phyloP scores from a whole-genome alignment of 2,329 filamentous ascomycete species.

The Neonectria neomacrospora region DNA sequence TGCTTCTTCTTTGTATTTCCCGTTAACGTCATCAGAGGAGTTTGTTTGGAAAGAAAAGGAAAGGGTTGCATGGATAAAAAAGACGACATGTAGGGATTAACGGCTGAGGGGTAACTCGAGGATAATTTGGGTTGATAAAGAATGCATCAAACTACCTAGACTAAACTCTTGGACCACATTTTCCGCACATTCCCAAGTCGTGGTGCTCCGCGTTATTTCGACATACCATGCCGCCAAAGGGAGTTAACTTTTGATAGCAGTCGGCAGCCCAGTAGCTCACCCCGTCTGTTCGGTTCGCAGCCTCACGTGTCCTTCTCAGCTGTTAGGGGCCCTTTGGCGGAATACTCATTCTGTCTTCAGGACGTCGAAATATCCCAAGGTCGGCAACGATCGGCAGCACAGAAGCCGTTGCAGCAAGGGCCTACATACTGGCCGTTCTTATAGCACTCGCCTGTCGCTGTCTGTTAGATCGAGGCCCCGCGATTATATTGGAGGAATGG shows the following conservation, averaged over 20 bases:
- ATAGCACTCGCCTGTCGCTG: slow-evolving; percentile 48
- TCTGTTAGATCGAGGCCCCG: slow-evolving; percentile 6
- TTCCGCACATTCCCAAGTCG: background rate
- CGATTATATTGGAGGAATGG: background rate
- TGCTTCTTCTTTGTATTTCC: background rate
- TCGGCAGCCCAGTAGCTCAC: background rate
- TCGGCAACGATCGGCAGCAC: slow-evolving; percentile 55
- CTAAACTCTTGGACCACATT: background rate
- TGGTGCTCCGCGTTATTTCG: background rate
- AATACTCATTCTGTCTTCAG: background rate
- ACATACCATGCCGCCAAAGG: background rate
- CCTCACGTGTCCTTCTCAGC: background rate
- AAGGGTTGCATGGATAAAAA: background rate
- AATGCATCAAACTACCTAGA: background rate
- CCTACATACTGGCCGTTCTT: slow-evolving; percentile 50
- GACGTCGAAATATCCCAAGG: slow-evolving; percentile 46
- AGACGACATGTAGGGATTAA: background rate
- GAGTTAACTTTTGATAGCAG: background rate
- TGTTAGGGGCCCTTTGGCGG: background rate
- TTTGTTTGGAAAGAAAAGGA: background rate
- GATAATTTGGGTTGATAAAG: background rate
- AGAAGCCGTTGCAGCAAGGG: slow-evolving; percentile 57
- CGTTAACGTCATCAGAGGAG: background rate
- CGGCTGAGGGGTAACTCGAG: background rate
- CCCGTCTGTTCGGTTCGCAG: background rate